These are phyloP conservation scores for Fonsecaea nubica DNA, from an alignment of 2,329 filamentous ascomycete genomes.

Conservation along the genomic window DNA sequence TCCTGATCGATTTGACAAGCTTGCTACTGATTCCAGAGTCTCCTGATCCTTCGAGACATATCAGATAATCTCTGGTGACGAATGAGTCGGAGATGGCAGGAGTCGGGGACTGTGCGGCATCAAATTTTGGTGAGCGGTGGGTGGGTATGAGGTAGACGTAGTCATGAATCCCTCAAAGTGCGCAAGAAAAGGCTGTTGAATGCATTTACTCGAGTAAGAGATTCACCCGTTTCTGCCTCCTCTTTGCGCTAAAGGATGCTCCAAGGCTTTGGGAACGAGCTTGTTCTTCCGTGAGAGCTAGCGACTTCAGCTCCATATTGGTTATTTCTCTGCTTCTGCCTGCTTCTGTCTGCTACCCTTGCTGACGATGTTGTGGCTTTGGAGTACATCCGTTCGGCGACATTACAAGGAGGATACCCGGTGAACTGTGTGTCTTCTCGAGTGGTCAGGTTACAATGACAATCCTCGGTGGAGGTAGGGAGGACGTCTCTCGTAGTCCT, in stretches of 20 bases:
- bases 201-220: background rate
- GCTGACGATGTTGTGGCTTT: background rate
- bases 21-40: background rate
- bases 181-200: too few relatives aligned
- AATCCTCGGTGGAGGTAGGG: background rate
- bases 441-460: background rate
- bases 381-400: too few relatives aligned
- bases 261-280: background rate
- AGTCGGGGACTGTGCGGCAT: background rate
- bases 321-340: background rate
- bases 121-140: background rate
- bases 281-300: background rate
- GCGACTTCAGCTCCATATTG: background rate
- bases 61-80: background rate
- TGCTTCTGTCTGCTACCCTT: background rate
- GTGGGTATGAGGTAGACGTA: background rate
- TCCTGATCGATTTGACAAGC: conserved; percentile 13
- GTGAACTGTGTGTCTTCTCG: background rate
- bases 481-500: background rate
- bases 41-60: background rate
- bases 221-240: background rate
- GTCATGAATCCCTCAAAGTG: background rate
- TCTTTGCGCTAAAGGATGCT: background rate
- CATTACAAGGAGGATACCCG: background rate
- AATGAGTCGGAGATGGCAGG: background rate